phyloP scores from a whole-genome alignment of 202 grass and related monocot genomes.

The Musa balbisiana region DNA sequence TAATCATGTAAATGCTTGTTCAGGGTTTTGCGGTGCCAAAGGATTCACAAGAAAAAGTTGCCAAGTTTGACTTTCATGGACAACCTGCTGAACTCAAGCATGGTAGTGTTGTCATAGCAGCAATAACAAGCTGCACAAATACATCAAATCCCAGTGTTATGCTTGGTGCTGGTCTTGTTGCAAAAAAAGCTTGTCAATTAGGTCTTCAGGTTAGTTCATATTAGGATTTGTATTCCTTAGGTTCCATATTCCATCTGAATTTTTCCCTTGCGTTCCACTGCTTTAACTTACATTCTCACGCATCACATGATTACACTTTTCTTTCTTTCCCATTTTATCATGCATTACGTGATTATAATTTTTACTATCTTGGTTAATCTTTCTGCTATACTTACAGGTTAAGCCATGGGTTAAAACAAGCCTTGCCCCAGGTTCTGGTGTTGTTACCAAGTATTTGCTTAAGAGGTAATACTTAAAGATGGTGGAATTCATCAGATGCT shows the following conservation, averaged over 20 bases:
- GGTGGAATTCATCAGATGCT: not conserved
- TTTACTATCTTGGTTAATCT: not conserved
- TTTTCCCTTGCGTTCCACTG: slow-evolving; percentile 27
- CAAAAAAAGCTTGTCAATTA: slow-evolving; percentile 83
- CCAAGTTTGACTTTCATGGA: slow-evolving; percentile 83
- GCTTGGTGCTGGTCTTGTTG: slow-evolving; percentile 95
- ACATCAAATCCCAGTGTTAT: slow-evolving; percentile 98
- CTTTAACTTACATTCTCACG: not conserved
- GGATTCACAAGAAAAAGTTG: slow-evolving; percentile 71
- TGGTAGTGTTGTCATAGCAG: slow-evolving; percentile 94
- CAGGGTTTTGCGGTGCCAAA: slow-evolving; percentile 93
- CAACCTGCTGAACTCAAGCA: slow-evolving; percentile 75
- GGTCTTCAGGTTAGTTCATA: slow-evolving; percentile 62
- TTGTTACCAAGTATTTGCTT: slow-evolving; percentile 95
- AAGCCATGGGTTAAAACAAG: slow-evolving; percentile 99
- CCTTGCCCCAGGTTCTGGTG: slow-evolving; percentile 93
- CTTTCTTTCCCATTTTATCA: not conserved
- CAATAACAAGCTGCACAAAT: slow-evolving; percentile 97
- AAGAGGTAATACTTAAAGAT: slow-evolving; percentile 44
- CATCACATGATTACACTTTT: not conserved
- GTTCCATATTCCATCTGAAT: not conserved
- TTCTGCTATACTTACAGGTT: slow-evolving; percentile 39
- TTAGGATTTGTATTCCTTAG: not conserved
- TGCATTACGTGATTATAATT: not conserved
- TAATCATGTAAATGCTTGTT: not conserved